These are phyloP conservation scores for Boletus huronensis DNA, from an alignment of 768 basidiomycete genomes.

Conservation along the genomic window DNA sequence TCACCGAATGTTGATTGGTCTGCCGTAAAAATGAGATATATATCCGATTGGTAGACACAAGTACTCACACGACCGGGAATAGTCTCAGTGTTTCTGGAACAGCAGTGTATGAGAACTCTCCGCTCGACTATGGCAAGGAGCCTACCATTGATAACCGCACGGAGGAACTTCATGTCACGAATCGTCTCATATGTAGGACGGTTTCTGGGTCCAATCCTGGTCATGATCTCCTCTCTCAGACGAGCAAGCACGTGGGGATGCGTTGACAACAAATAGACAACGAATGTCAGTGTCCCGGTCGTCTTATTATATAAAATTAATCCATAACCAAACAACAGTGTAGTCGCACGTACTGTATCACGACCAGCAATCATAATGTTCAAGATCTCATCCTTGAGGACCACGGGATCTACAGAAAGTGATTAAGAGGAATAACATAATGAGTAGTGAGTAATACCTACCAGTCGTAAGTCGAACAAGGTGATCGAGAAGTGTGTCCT, in stretches of 20 bases:
- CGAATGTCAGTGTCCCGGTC: constrained; percentile 34
- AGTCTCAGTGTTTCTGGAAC: constrained; percentile 49
- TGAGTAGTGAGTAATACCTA: constrained; percentile 13
- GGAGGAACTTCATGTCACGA: constrained; percentile 58
- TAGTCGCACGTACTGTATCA: constrained; percentile 18
- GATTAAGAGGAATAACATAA: constrained; percentile 14
- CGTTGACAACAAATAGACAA: constrained; percentile 45
- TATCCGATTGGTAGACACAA: background rate
- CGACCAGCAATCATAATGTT: constrained; percentile 36
- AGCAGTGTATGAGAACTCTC: background rate
- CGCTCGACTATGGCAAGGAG: background rate
- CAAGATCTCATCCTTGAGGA: constrained; percentile 32
- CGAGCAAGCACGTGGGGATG: constrained; percentile 45
- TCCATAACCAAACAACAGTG: background rate
- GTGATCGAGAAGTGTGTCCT: constrained; percentile 53
- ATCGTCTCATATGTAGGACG: constrained; percentile 54
- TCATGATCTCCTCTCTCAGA: constrained; percentile 53
- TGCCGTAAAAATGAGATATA: constrained; percentile 3
- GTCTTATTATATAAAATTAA: constrained; percentile 34
- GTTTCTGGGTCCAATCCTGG: constrained; percentile 45
- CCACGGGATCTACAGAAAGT: constrained; percentile 19
- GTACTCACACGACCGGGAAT: constrained; percentile 46
- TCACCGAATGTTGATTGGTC: constrained; percentile 50
- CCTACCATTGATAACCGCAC: constrained; percentile 62
- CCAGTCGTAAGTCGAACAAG: constrained; percentile 49